A percentile compares a stretch with the other conserved stretches of the same genome.
These are phyloP conservation scores for Blastobotrys petasosporus DNA, from an alignment of 1,139 yeast genomes.

Conservation along the genomic window DNA sequence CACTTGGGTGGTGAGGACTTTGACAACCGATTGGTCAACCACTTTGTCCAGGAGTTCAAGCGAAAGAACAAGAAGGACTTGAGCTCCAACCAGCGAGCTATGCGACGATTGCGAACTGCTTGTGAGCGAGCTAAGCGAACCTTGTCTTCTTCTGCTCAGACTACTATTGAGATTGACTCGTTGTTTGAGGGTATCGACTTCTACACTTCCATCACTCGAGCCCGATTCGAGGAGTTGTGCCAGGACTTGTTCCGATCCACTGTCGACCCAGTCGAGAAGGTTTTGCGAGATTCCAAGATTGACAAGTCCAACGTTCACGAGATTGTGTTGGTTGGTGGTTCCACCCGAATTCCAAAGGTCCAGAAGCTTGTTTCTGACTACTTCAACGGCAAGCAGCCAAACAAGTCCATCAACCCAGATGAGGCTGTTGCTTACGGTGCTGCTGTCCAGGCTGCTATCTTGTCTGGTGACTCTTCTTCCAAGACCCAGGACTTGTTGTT, in stretches of 20 bases:
- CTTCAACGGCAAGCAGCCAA: conserved; percentile 90
- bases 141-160: conserved; percentile 81
- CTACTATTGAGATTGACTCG: conserved; percentile 91
- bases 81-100: conserved; percentile 82
- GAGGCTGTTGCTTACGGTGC: conserved; percentile 98
- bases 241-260: conserved; percentile 83
- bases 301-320: conserved; percentile 81
- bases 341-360: conserved; percentile 98
- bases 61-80: conserved; percentile 82
- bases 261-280: conserved; percentile 89
- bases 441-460: conserved; percentile 95
- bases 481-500: conserved; percentile 81
- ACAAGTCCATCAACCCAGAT: conserved; percentile 95
- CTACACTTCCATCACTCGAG: conserved; percentile 87
- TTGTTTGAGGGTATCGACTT: conserved; percentile 94
- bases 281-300: conserved; percentile 80
- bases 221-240: conserved; percentile 92
- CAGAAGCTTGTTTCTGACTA: conserved; percentile 86
- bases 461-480: conserved; percentile 75
- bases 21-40: conserved; percentile 68
- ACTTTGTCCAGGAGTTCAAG: conserved; percentile 78
- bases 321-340: conserved; percentile 94
- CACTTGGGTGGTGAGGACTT: conserved; percentile 84
- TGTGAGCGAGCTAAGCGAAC: conserved; percentile 98
- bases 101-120: conserved; percentile 98